Evolutionary conservation across 2,329 filamentous ascomycete genomes (phyloP).

Genomic region (Penicillium nordicum): DNA sequence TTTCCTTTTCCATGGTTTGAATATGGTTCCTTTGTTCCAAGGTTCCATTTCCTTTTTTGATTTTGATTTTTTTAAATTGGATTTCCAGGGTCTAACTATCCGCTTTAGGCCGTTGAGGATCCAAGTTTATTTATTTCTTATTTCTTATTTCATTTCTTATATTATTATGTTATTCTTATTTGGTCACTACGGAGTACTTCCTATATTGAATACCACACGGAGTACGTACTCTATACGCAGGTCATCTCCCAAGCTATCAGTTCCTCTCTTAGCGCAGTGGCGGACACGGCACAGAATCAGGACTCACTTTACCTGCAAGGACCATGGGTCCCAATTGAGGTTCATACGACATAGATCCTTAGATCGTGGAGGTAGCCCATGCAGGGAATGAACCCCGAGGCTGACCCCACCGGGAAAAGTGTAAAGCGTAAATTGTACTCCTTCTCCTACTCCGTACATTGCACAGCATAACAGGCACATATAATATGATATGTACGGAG

Average conservation of each 20-base stretch:
- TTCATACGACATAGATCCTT: conserved; percentile 1
- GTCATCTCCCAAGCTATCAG: background rate
- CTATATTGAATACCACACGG: background rate
- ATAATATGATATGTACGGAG: background rate
- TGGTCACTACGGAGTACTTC: background rate
- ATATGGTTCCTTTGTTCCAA: background rate
- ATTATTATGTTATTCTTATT: background rate
- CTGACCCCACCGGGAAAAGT: background rate
- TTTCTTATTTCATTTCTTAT: background rate
- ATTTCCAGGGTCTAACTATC: conserved; percentile 21
- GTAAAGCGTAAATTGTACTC: background rate
- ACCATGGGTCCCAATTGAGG: conserved; percentile 8
- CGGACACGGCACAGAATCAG: conserved; percentile 11
- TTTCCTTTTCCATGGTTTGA: background rate
- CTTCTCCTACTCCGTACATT: too few relatives aligned
- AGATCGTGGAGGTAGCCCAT: conserved; percentile 20
- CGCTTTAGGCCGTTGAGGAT: conserved; percentile 9
- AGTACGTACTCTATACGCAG: background rate
- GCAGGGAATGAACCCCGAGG: conserved; percentile 13
- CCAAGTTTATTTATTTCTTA: conserved; percentile 13
- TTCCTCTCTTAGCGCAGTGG: conserved; percentile 3
- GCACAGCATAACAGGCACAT: background rate
- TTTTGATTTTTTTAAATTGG: background rate
- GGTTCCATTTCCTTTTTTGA: background rate
- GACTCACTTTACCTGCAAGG: conserved; percentile 3